Base-by-base conservation (phyloP, 495 filamentous ascomycete species). In the Daldinia caldariorum region DNA sequence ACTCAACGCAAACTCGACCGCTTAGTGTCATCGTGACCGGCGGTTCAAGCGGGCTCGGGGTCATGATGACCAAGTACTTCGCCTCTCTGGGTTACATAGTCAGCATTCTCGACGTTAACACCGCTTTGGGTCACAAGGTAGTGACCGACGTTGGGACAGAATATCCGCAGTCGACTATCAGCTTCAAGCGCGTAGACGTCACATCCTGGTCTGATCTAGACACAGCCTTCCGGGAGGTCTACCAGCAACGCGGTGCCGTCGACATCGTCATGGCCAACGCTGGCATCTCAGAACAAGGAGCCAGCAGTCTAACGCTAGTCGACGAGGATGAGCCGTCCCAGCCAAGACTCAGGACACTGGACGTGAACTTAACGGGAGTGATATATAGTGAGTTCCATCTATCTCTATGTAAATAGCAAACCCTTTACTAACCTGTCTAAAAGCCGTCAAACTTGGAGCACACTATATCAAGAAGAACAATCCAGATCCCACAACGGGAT, bases 241-340 rank as follows among this genome's bases (percentile, higher is more conserved):
- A 76, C 54, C 67, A 74, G 4, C 63, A 78, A 34, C 59, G 76
- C 58, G 79, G 80, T 6, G 66, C 77, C 0, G 62, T 89, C 2
- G 84, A 89, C 56, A 59, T 86, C 12, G 85, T 87, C 2, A 81
- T 87, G 67, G 85, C 85, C 16, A 88, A 88, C 70, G 86, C 86
- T 0, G 86, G 86, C 2, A 79, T 89, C 26, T 80, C 80, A 0
- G 84, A 87, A 72, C 77, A 79, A 26, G 82, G 82, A 1, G 71
- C 41, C 4, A 77, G 74, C 12, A 77, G 75, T 16, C 49, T 77
- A 2, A 68, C 77, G 12, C 66, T 74, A 0, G 69, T 57, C 34
- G 60, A 82, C 20, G 78, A 79, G 38, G 79, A 73, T 8, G 72
- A 71, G 22, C 83, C 80, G 0, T 61, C 67, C 5, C 80, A 81